Conservation (phyloP, 257 asterid genomes). For the Lycium barbarum region DNA sequence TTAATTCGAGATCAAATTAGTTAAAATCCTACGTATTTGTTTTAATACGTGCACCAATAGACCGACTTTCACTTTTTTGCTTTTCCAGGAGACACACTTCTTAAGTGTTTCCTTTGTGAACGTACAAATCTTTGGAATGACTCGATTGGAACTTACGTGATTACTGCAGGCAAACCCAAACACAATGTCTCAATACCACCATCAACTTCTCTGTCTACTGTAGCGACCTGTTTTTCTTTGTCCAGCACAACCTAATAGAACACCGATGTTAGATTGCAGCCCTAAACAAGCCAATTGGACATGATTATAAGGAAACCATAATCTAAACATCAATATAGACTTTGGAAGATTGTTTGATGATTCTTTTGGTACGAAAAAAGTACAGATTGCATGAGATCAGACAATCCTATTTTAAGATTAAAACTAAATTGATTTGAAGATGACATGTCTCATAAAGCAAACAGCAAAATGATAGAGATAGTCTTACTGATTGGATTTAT, state of each 20-base stretch:
- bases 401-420: background rate
- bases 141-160: conserved; percentile 62
- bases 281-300: background rate
- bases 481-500: background rate
- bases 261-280: conserved; percentile 25
- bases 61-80: background rate
- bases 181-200: conserved; percentile 93
- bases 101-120: background rate
- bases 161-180: conserved; percentile 92
- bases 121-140: background rate
- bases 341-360: background rate
- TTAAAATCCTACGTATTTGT: background rate
- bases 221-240: conserved; percentile 64
- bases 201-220: conserved; percentile 97
- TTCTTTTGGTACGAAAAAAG: background rate
- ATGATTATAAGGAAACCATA: background rate
- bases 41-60: background rate
- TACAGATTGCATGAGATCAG: background rate
- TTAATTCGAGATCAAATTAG: background rate
- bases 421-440: background rate
- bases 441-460: background rate
- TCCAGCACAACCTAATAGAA: conserved; percentile 74
- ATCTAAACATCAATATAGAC: background rate
- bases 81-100: background rate
- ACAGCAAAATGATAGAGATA: background rate